Evolutionary conservation across 2,329 filamentous ascomycete genomes (phyloP).

Genomic region (Lachnellula subtilissima): DNA sequence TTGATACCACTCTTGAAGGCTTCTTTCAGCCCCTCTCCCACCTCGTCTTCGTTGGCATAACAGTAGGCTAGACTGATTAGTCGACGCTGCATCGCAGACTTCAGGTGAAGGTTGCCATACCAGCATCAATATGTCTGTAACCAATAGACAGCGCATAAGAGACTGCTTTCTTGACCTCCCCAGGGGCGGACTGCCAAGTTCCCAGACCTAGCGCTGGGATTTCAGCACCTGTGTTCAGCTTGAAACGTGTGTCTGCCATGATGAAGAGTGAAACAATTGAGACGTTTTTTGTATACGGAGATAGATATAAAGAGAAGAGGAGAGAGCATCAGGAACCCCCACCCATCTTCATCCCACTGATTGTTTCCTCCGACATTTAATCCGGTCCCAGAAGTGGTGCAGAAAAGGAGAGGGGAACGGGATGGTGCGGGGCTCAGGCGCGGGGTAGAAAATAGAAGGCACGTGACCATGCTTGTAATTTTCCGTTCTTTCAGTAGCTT

Average conservation of each 20-base stretch:
- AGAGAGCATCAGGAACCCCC: too few relatives aligned
- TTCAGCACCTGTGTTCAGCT: conserved; percentile 34
- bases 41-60: conserved; percentile 78
- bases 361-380: too few relatives aligned
- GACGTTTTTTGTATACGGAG: not conserved
- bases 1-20: conserved; percentile 62
- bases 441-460: too few relatives aligned
- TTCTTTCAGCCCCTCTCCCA: conserved; percentile 71
- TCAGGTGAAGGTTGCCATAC: not conserved
- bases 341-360: too few relatives aligned
- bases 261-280: not conserved
- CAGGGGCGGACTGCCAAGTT: conserved; percentile 42
- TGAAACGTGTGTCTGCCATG: conserved; percentile 29
- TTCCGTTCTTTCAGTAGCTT: too few relatives aligned
- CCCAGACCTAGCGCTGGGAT: conserved; percentile 41
- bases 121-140: conserved; percentile 48
- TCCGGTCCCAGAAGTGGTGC: too few relatives aligned
- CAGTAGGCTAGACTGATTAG: conserved; percentile 59
- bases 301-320: not conserved
- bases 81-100: not conserved
- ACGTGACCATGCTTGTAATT: too few relatives aligned
- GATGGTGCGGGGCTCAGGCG: too few relatives aligned
- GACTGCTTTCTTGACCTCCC: conserved; percentile 38
- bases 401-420: too few relatives aligned
- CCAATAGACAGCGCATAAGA: conserved; percentile 39